These are phyloP conservation scores for Endocalyx cinctus DNA, from an alignment of 2,329 filamentous ascomycete species.

Conservation along the genomic window DNA sequence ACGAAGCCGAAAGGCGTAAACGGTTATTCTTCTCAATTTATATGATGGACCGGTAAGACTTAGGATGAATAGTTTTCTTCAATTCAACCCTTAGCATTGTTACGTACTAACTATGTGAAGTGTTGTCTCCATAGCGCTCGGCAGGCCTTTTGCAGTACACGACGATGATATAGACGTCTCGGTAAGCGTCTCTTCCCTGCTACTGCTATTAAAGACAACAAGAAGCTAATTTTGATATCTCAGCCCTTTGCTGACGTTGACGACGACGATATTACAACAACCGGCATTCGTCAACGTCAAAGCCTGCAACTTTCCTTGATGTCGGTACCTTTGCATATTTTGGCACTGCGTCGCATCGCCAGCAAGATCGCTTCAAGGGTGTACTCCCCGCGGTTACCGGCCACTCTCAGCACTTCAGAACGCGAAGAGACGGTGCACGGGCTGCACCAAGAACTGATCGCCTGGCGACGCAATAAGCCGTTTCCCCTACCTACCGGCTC, in stretches of 20 bases:
- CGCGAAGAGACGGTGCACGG: slow-evolving; percentile 21
- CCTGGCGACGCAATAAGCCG: slow-evolving; percentile 40
- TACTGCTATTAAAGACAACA: no score
- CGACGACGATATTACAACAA: slow-evolving; percentile 28
- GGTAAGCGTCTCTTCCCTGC: no score
- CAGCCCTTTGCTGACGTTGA: slow-evolving; percentile 31
- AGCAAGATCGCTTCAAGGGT: slow-evolving; percentile 35
- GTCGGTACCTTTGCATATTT: slow-evolving; percentile 37
- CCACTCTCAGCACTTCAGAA: slow-evolving; percentile 23
- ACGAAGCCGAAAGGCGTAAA: slow-evolving; percentile 33
- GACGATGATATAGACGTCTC: slow-evolving; percentile 42
- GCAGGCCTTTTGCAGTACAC: slow-evolving; percentile 40
- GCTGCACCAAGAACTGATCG: slow-evolving; percentile 36
- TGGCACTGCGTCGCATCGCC: slow-evolving; percentile 35
- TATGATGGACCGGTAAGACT: slow-evolving; percentile 47
- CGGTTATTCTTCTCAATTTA: slow-evolving; percentile 42
- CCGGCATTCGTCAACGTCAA: slow-evolving; percentile 15
- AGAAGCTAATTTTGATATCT: no score
- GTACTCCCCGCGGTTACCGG: slow-evolving; percentile 27
- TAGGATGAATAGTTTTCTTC: no score
- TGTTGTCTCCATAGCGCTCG: slow-evolving; percentile 40
- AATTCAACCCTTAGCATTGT: slow-evolving; percentile 18
- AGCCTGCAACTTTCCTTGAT: slow-evolving; percentile 30
- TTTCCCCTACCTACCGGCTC: slow-evolving; percentile 40
- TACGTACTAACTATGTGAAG: no score